Percentiles rank a stretch among this genome's conserved stretches.
phyloP scores from a whole-genome alignment of 176 grass and related monocot genomes.

The Oryza glaberrima region DNA sequence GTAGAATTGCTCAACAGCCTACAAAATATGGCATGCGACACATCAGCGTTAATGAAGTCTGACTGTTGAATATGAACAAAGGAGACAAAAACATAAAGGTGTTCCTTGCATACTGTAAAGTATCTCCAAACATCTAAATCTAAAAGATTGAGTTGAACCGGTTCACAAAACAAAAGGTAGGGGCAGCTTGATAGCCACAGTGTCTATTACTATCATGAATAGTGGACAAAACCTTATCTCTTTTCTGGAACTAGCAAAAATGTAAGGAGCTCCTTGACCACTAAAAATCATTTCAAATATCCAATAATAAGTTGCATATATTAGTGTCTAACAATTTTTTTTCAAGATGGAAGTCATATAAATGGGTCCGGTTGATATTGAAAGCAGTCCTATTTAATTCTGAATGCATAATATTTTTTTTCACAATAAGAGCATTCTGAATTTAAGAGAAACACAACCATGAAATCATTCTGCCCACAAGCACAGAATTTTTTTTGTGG shows the following conservation, averaged over 20 bases:
- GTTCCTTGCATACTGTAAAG: neutral
- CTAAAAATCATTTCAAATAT: neutral
- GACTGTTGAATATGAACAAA: neutral
- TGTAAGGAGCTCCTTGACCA: neutral
- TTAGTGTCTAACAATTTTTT: neutral
- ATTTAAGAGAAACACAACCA: neutral
- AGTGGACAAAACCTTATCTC: neutral
- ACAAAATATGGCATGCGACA: neutral
- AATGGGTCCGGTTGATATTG: neutral
- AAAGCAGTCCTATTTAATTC: neutral
- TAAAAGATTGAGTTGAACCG: neutral
- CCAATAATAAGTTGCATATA: neutral
- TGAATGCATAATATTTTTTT: neutral
- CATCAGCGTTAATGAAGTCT: neutral
- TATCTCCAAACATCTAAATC: neutral
- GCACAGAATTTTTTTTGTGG: neutral
- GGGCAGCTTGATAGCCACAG: neutral
- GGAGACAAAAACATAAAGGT: neutral
- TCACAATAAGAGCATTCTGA: neutral
- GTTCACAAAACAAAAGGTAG: neutral
- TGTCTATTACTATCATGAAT: neutral
- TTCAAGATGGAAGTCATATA: neutral
- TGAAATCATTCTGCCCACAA: neutral
- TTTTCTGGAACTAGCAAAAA: neutral
- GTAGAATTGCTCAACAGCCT: conserved; percentile 90